These are phyloP conservation scores for Tetradesmus obliquus DNA, from an alignment of 139 green algal species.

Conservation along the genomic window DNA sequence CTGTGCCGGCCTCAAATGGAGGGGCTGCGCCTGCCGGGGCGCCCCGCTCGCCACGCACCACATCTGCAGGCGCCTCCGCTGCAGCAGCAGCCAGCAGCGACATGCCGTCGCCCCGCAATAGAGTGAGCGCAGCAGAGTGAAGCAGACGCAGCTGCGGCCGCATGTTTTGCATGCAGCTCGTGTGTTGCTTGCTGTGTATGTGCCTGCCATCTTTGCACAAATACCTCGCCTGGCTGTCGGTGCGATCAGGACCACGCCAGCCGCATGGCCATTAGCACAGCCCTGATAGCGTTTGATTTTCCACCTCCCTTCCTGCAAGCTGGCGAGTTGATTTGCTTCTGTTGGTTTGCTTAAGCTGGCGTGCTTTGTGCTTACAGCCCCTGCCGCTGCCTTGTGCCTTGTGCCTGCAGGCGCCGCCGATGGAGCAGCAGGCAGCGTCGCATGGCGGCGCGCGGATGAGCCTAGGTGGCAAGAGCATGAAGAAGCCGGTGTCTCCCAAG, in stretches of 20 bases:
- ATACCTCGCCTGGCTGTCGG: no score
- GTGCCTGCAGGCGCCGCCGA: no score
- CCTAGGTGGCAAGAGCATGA: background rate
- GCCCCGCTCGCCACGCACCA: background rate
- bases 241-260: no score
- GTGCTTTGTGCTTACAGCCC: no score
- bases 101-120: background rate
- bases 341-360: background rate
- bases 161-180: no score
- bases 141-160: background rate
- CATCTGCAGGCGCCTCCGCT: background rate
- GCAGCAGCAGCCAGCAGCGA: background rate
- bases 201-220: no score
- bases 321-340: background rate
- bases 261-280: no score
- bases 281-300: no score
- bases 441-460: background rate
- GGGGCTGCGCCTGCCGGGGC: no score
- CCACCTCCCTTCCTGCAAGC: no score
- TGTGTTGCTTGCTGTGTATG: no score
- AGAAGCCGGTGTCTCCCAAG: slow-evolving; percentile 64
- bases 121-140: background rate
- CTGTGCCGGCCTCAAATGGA: background rate
- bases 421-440: background rate
- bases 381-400: no score